These are phyloP conservation scores for Oropetium thomaeum DNA, from an alignment of 176 grass and related monocot species.

Conservation along the genomic window DNA sequence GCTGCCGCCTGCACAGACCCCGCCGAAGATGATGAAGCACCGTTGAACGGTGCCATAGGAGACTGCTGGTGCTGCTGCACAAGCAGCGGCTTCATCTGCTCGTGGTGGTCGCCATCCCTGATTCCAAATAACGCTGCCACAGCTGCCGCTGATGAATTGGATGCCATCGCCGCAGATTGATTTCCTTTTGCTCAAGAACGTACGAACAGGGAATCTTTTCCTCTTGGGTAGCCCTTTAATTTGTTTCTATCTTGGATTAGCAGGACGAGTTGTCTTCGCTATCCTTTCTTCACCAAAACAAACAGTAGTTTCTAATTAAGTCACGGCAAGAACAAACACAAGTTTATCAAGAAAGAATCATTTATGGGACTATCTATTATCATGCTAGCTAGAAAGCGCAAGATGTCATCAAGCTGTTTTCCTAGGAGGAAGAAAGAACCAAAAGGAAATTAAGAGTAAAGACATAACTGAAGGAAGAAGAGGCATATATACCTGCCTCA, in stretches of 20 bases:
- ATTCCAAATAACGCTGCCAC: conserved; percentile 64
- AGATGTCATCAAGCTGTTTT: conserved; percentile 27
- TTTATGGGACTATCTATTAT: conserved; percentile 43
- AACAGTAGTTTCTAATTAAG: conserved; percentile 33
- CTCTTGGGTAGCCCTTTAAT: conserved; percentile 15
- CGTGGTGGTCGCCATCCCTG: conserved; percentile 66
- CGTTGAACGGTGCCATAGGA: conserved; percentile 6
- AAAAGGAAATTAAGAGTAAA: conserved; percentile 34
- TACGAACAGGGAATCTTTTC: conserved; percentile 15
- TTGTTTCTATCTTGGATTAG: conserved; percentile 9
- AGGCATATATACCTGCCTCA: conserved; percentile 25
- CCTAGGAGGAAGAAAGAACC: conserved; percentile 36
- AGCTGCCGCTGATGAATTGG: conserved; percentile 65
- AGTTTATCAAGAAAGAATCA: conserved; percentile 17
- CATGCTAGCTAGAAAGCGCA: conserved; percentile 19
- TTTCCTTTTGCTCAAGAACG: conserved; percentile 24
- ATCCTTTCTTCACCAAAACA: conserved; percentile 22
- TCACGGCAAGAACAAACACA: conserved; percentile 20
- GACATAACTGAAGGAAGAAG: conserved; percentile 18
- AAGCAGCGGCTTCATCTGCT: conserved; percentile 62
- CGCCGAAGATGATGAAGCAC: conserved; percentile 19
- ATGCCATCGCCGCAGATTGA: conserved; percentile 70
- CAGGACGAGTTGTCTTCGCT: background rate
- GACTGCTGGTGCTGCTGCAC: conserved; percentile 42
- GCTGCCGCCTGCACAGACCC: background rate